Base-by-base conservation (phyloP, 2,329 filamentous ascomycete genomes). In the Xylariomycetidae sp. region DNA sequence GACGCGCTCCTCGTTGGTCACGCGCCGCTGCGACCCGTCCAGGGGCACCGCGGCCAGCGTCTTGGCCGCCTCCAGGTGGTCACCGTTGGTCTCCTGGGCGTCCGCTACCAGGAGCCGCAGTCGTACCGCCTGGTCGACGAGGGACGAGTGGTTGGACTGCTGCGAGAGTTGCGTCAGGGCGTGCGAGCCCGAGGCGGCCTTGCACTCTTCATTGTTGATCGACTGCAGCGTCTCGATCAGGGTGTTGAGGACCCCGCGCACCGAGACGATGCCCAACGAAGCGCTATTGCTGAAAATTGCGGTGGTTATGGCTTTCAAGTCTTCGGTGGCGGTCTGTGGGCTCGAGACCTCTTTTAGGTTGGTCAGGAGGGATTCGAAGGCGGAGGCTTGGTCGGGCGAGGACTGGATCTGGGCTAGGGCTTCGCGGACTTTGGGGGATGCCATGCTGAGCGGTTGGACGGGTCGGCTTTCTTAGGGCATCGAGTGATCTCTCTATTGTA, bases 1-100 rank as follows among this genome's bases (percentile, higher is more conserved):
- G 7, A 88, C 87, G 62, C 88, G 89, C 48, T 90, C 85, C 50
- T 86, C 79, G 56, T 88, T 82, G 17, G 81, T 79, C 22, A 96
- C 80, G 36, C 85, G 80, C 30, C 90, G 82, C 66, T 95, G 88
- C 3, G 88, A 89, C 37, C 78, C 84, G 56, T 98, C 90, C 29
- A 97, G 80, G 20, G 88, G 85, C 49, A 97, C 94, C 23, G 82
- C 82, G 51, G 87, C 78, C 6, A 98, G 74, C 8, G 77, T 71
- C 54, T 81, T 80, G 17, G 92, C 92, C 0, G 90, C 88, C 18
- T 76, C 75, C 15, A 74, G 66, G 59, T 84, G 94, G 57, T 95
- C 87, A 30, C 95, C 87, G 45, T 85, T 78, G 36, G 66, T 65
- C 62, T 97, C 88, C 64, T 92, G 83, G 10, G 88, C 87, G 38